Evolutionary conservation across 805 yeast genomes (phyloP).

Genomic region (Saturnispora ahearnii): DNA sequence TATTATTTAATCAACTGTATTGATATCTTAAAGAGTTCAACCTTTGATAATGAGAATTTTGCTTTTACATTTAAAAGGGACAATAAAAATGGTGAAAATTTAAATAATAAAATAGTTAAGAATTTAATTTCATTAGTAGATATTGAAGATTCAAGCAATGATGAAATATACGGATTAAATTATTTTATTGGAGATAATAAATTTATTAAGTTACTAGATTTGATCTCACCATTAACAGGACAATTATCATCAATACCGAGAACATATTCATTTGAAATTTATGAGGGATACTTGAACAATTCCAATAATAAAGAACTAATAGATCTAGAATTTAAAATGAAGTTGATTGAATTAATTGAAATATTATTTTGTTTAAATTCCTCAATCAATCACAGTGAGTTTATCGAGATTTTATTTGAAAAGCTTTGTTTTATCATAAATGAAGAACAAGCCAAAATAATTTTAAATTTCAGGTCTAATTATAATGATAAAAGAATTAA

Average conservation of each 20-base stretch:
- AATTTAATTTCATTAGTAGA: constrained; percentile 22
- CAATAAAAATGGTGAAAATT: constrained; percentile 1
- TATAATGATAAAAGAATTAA: constrained; percentile 30
- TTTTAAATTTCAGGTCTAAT: constrained; percentile 36
- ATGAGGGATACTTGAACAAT: constrained; percentile 14
- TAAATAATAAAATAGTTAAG: constrained; percentile 10
- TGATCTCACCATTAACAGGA: constrained; percentile 30
- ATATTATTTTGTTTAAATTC: constrained; percentile 19
- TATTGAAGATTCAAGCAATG: constrained; percentile 22
- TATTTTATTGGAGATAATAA: constrained; percentile 43
- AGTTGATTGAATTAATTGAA: constrained; percentile 43
- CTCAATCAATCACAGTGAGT: constrained; percentile 2
- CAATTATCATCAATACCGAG: constrained; percentile 15
- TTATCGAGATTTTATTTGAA: constrained; percentile 4
- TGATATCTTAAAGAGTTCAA: constrained; percentile 42
- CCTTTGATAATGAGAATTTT: constrained; percentile 25
- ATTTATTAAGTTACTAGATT: constrained; percentile 34
- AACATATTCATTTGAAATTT: constrained; percentile 23
- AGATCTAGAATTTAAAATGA: constrained; percentile 33
- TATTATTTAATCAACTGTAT: constrained; percentile 43
- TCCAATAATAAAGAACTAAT: constrained; percentile 31
- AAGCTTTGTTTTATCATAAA: constrained; percentile 28
- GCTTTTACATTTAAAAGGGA: constrained; percentile 19
- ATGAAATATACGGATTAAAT: constrained; percentile 44
- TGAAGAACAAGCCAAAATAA: constrained; percentile 39